These are phyloP conservation scores for Circinella minor DNA, from an alignment of 371 early-diverging fungal species.

Conservation along the genomic window DNA sequence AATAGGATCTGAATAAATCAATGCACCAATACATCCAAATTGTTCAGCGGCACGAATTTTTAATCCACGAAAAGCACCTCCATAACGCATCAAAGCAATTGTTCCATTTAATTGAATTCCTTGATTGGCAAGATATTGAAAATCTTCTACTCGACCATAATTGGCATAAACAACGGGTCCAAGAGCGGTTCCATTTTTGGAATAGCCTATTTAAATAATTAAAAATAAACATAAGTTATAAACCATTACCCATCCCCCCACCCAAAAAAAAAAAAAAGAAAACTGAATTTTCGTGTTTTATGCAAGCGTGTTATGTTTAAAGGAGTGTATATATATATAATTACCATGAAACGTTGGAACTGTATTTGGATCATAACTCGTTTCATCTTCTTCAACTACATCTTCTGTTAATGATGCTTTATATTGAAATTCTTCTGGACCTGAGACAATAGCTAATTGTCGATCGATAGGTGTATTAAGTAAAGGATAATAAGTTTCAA, in stretches of 20 bases:
- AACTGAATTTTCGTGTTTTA: too few relatives aligned
- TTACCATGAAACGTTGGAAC: constrained; percentile 67
- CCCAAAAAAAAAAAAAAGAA: too few relatives aligned
- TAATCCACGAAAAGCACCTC: constrained; percentile 56
- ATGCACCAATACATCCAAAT: constrained; percentile 60
- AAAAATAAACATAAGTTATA: too few relatives aligned
- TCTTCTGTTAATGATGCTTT: constrained; percentile 62
- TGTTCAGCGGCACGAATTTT: constrained; percentile 66
- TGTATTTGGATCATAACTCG: constrained; percentile 50
- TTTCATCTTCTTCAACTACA: constrained; percentile 58
- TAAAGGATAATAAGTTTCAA: constrained; percentile 63
- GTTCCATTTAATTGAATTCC: constrained; percentile 54
- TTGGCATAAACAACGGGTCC: constrained; percentile 70
- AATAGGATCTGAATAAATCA: constrained; percentile 41
- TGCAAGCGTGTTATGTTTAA: background rate
- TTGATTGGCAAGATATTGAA: constrained; percentile 43
- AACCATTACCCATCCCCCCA: too few relatives aligned
- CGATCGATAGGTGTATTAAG: constrained; percentile 62
- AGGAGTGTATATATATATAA: background rate
- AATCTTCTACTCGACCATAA: constrained; percentile 66
- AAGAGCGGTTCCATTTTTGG: constrained; percentile 64
- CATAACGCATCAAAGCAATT: constrained; percentile 67
- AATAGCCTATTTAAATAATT: constrained; percentile 35
- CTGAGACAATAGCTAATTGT: constrained; percentile 57
- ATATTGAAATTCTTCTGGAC: constrained; percentile 44